Conservation (phyloP, 1,284 basidiomycete species). For the Pseudomicrostroma phylloplanum region DNA sequence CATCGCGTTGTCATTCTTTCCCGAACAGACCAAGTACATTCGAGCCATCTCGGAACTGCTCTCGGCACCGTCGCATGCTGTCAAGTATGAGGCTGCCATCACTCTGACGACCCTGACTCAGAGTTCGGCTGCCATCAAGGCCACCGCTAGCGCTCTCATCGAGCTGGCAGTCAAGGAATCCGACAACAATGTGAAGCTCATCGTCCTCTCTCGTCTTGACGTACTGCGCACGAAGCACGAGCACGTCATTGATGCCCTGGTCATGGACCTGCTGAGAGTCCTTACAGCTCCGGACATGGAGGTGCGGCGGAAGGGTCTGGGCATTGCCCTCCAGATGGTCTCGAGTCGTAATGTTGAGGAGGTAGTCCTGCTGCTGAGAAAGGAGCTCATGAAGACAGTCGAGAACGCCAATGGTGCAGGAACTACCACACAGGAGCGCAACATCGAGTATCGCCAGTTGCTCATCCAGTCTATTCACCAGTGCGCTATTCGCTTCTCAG, state of each 20-base stretch:
- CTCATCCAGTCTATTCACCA: conserved; percentile 96
- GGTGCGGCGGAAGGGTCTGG: conserved; percentile 85
- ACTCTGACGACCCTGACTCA: conserved; percentile 91
- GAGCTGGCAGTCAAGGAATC: conserved; percentile 88
- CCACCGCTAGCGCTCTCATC: conserved; percentile 82
- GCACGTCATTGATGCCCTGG: conserved; percentile 81
- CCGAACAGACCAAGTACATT: conserved; percentile 75
- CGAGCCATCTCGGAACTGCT: conserved; percentile 91
- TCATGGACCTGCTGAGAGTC: conserved; percentile 92
- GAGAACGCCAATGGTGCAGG: conserved; percentile 17
- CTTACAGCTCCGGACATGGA: conserved; percentile 91
- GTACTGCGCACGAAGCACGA: conserved; percentile 77
- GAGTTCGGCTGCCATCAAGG: conserved; percentile 92
- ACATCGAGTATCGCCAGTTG: conserved; percentile 84
- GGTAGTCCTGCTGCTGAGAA: conserved; percentile 91
- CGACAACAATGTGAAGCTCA: conserved; percentile 98
- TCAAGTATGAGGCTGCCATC: conserved; percentile 96
- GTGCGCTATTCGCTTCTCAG: conserved; percentile 95
- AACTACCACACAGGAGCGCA: conserved; percentile 58
- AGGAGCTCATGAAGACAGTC: conserved; percentile 81
- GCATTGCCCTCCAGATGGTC: conserved; percentile 86
- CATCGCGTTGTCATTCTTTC: background rate
- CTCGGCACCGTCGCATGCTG: conserved; percentile 80
- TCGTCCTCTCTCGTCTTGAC: conserved; percentile 90
- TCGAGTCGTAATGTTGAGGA: conserved; percentile 96